These are phyloP conservation scores for Ophiostoma fasciatum DNA, from an alignment of 2,329 filamentous ascomycete species.

Conservation along the genomic window DNA sequence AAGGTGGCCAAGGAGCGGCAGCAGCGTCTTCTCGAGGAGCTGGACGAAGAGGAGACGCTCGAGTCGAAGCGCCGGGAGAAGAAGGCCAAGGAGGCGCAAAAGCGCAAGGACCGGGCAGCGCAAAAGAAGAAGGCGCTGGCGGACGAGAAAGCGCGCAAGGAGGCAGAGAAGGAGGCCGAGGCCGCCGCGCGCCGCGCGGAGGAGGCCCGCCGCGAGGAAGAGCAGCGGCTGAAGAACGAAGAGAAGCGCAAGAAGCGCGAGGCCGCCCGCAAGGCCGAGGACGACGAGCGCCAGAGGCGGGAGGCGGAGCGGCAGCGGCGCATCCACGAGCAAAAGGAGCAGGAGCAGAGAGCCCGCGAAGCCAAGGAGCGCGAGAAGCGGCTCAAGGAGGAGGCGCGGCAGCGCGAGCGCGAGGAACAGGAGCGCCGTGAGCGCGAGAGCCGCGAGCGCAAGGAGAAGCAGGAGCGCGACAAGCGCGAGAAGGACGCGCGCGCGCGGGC, in stretches of 20 bases:
- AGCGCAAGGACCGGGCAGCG: slow-evolving; percentile 85
- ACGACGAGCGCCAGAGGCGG: slow-evolving; percentile 73
- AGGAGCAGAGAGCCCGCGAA: slow-evolving; percentile 70
- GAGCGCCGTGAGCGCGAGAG: slow-evolving; percentile 41
- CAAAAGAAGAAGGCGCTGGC: slow-evolving; percentile 77
- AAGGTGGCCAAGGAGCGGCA: slow-evolving; percentile 92
- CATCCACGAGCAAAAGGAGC: slow-evolving; percentile 70
- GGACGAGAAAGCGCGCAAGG: slow-evolving; percentile 78
- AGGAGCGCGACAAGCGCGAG: slow-evolving; percentile 40
- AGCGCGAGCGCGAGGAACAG: slow-evolving; percentile 45
- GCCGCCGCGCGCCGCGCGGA: slow-evolving; percentile 62
- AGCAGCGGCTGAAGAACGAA: slow-evolving; percentile 68
- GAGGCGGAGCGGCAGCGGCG: slow-evolving; percentile 73
- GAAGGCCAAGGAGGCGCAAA: slow-evolving; percentile 85
- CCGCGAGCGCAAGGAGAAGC: slow-evolving; percentile 19
- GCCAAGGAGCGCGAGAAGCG: slow-evolving; percentile 71
- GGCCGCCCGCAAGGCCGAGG: slow-evolving; percentile 74
- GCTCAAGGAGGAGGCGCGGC: slow-evolving; percentile 66
- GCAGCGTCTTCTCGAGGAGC: slow-evolving; percentile 75
- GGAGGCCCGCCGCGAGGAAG: slow-evolving; percentile 66
- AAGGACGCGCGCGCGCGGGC: slow-evolving; percentile 29
- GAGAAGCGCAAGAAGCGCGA: slow-evolving; percentile 88
- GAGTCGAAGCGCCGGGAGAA: slow-evolving; percentile 75
- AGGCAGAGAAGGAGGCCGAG: slow-evolving; percentile 79
- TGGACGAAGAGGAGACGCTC: slow-evolving; percentile 68